Percentiles rank a stretch among this genome's conserved stretches.
These are phyloP conservation scores for Cercophora newfieldiana DNA, from an alignment of 495 filamentous ascomycete genomes.

Conservation along the genomic window DNA sequence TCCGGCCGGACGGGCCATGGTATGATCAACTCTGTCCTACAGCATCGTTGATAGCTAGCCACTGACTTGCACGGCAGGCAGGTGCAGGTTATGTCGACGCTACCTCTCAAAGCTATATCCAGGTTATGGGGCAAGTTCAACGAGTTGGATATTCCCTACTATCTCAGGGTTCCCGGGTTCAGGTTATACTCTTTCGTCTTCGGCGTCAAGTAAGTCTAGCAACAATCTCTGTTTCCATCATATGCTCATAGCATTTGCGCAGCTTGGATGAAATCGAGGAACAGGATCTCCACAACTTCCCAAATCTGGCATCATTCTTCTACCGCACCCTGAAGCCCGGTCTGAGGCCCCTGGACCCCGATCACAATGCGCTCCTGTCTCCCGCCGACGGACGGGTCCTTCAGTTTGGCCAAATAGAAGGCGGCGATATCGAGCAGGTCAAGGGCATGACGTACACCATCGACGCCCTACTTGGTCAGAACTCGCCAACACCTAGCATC, in stretches of 20 bases:
- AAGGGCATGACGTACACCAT: slow-evolving; percentile 98
- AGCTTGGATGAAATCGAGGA: slow-evolving; percentile 84
- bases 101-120: slow-evolving; percentile 91
- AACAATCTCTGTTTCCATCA: not conserved
- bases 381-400: slow-evolving; percentile 88
- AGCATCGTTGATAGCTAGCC: slow-evolving; percentile 14
- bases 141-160: slow-evolving; percentile 86
- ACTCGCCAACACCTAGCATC: slow-evolving; percentile 46
- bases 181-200: slow-evolving; percentile 90
- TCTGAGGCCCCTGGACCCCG: slow-evolving; percentile 79
- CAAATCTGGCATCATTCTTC: slow-evolving; percentile 95
- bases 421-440: slow-evolving; percentile 96
- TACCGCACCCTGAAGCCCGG: slow-evolving; percentile 92
- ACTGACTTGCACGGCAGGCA: slow-evolving; percentile 55
- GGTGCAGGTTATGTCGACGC: slow-evolving; percentile 92
- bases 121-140: slow-evolving; percentile 95
- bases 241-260: not conserved
- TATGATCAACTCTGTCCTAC: slow-evolving; percentile 40
- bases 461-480: slow-evolving; percentile 82
- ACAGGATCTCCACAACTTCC: slow-evolving; percentile 81
- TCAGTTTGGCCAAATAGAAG: slow-evolving; percentile 88
- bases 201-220: slow-evolving; percentile 70
- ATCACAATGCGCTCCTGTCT: slow-evolving; percentile 74
- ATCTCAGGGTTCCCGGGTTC: slow-evolving; percentile 91
- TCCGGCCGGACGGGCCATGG: slow-evolving; percentile 88